Conservation (phyloP, 2,329 filamentous ascomycete species). For the Didymella arachidicola region DNA sequence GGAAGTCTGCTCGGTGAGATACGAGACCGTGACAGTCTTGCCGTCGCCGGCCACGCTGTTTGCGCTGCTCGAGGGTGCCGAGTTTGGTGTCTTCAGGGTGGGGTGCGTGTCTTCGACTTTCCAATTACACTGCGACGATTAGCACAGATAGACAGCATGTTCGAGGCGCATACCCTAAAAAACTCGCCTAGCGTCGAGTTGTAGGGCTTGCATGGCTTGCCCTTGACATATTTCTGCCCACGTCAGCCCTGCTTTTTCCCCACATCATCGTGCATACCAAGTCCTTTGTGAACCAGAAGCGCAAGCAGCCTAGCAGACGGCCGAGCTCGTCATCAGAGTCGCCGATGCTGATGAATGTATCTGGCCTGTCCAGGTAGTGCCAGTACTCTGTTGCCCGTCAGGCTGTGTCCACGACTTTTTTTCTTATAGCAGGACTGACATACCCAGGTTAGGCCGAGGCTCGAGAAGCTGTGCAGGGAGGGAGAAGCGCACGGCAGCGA, state of each 20-base stretch:
- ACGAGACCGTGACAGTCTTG: slow-evolving; percentile 79
- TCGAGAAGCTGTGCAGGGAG: slow-evolving; percentile 94
- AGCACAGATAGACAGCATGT: slow-evolving; percentile 16
- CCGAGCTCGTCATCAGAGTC: slow-evolving; percentile 91
- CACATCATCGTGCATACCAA: slow-evolving; percentile 59
- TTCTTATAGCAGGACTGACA: slow-evolving; percentile 27
- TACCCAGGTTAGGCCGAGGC: slow-evolving; percentile 88
- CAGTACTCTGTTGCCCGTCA: slow-evolving; percentile 77
- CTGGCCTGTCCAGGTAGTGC: slow-evolving; percentile 96
- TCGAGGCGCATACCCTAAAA: slow-evolving; percentile 73
- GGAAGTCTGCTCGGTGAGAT: slow-evolving; percentile 96
- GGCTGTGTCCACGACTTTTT: slow-evolving; percentile 21
- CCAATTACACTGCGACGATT: slow-evolving; percentile 79
- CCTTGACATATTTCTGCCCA: slow-evolving; percentile 91
- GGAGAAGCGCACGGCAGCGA: slow-evolving; percentile 94
- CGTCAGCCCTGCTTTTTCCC: slow-evolving; percentile 28
- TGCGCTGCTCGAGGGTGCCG: slow-evolving; percentile 51
- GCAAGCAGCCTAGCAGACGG: slow-evolving; percentile 91
- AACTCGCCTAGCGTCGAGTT: slow-evolving; percentile 98
- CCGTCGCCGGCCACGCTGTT: slow-evolving; percentile 50
- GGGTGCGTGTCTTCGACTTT: slow-evolving; percentile 83
- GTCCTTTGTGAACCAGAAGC: slow-evolving; percentile 99
- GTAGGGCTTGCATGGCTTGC: slow-evolving; percentile 98
- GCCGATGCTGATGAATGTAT: slow-evolving; percentile 84
- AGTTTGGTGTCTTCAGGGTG: slow-evolving; percentile 57